phyloP scores from a whole-genome alignment of 345 rosid genomes.

The Brassica rapa region DNA sequence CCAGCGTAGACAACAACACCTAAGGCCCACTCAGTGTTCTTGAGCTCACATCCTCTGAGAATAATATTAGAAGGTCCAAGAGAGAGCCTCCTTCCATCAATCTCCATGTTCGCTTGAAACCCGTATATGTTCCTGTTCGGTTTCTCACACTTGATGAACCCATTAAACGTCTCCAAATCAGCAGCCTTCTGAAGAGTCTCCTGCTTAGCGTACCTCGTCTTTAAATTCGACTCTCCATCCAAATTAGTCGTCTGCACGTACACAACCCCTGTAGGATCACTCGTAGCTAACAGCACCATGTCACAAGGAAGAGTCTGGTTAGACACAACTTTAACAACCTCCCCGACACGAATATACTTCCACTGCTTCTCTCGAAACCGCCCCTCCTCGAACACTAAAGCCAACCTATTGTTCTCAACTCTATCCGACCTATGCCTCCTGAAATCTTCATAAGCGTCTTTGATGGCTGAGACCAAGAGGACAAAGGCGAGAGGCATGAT shows the following conservation, averaged over 20 bases:
- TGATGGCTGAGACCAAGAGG: conserved; percentile 81
- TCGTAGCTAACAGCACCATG: conserved; percentile 83
- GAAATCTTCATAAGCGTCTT: conserved; percentile 95
- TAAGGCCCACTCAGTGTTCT: conserved; percentile 80
- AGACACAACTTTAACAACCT: conserved; percentile 64
- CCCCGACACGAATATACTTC: conserved; percentile 85
- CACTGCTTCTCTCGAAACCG: conserved; percentile 70
- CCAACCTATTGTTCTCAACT: conserved; percentile 88
- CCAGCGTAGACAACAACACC: conserved; percentile 93
- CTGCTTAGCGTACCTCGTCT: conserved; percentile 96
- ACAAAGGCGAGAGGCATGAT: conserved; percentile 91
- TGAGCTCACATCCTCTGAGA: conserved; percentile 92
- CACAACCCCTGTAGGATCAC: conserved; percentile 96
- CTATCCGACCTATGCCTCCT: conserved; percentile 84
- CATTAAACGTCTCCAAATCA: conserved; percentile 57
- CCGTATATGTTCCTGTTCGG: conserved; percentile 97
- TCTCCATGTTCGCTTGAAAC: conserved; percentile 83
- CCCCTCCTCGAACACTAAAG: conserved; percentile 55
- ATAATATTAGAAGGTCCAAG: conserved; percentile 95
- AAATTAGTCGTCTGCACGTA: conserved; percentile 92
- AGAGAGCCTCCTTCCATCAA: conserved; percentile 77
- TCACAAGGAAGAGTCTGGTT: conserved; percentile 94
- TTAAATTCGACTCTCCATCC: conserved; percentile 95
- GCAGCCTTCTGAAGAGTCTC: conserved; percentile 71
- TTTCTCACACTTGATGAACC: conserved; percentile 87